A percentile compares a stretch with the other conserved stretches of the same genome.
phyloP scores from a whole-genome alignment of 805 yeast species.

The Cyberlindnera maclurae region DNA sequence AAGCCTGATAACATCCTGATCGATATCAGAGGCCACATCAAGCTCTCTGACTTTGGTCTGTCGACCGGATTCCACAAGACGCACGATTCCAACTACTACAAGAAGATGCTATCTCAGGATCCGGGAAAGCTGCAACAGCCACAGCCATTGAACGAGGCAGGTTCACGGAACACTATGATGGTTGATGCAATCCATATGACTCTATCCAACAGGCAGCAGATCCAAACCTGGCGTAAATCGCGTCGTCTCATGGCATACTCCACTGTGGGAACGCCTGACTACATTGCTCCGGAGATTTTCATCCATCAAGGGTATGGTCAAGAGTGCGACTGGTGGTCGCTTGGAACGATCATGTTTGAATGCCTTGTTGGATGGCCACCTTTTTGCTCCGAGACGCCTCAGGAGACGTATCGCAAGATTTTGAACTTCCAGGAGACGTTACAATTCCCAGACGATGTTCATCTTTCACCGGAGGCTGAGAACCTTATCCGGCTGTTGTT shows the following conservation, averaged over 20 bases:
- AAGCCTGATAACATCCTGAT: slow-evolving; percentile 94
- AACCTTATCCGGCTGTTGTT: slow-evolving; percentile 84
- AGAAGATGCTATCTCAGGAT: slow-evolving; percentile 59
- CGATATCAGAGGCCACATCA: slow-evolving; percentile 83
- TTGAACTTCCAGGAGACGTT: slow-evolving; percentile 86
- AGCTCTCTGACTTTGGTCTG: slow-evolving; percentile 91
- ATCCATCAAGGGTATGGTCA: slow-evolving; percentile 84
- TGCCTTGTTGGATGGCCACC: slow-evolving; percentile 97
- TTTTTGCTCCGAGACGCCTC: slow-evolving; percentile 86
- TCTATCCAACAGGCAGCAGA: slow-evolving; percentile 85
- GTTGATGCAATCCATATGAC: slow-evolving; percentile 94
- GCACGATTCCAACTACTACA: slow-evolving; percentile 90
- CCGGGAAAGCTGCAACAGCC: slow-evolving; percentile 32
- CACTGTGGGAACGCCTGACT: slow-evolving; percentile 98
- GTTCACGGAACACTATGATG: slow-evolving; percentile 69
- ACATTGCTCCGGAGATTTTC: slow-evolving; percentile 95
- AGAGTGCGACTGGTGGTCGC: slow-evolving; percentile 97
- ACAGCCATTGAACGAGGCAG: slow-evolving; percentile 23
- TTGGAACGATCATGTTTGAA: slow-evolving; percentile 96
- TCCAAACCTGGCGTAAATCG: slow-evolving; percentile 63
- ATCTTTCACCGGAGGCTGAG: slow-evolving; percentile 85
- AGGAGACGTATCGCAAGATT: slow-evolving; percentile 90
- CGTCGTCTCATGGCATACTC: slow-evolving; percentile 90
- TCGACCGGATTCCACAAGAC: slow-evolving; percentile 94
- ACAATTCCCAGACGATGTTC: slow-evolving; percentile 78